These are phyloP conservation scores for Coniferiporia weirii DNA, from an alignment of 1,284 basidiomycete genomes.

Conservation along the genomic window DNA sequence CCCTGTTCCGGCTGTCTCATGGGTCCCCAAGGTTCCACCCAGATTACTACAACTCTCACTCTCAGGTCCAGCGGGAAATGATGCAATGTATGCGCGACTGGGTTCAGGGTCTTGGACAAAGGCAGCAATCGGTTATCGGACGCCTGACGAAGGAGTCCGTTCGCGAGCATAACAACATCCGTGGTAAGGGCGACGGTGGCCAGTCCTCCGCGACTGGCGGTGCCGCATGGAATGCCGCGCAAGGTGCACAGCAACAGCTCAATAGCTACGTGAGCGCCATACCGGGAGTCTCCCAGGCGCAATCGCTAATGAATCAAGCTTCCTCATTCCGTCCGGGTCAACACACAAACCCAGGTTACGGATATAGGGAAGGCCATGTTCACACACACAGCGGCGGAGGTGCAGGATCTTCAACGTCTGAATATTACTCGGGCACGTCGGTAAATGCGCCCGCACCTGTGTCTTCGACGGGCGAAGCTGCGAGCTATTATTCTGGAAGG, in stretches of 20 bases:
- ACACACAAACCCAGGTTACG: background rate
- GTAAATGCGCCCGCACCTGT: background rate
- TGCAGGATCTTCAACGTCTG: background rate
- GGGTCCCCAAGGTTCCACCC: slow-evolving; percentile 66
- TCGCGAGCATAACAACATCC: slow-evolving; percentile 68
- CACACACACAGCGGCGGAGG: background rate
- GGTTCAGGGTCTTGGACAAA: slow-evolving; percentile 51
- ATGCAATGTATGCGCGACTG: slow-evolving; percentile 55
- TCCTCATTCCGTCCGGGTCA: background rate
- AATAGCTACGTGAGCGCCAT: slow-evolving; percentile 43
- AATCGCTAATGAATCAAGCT: slow-evolving; percentile 26
- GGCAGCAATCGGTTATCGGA: slow-evolving; percentile 49
- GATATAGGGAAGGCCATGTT: background rate
- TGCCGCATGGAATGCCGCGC: slow-evolving; percentile 42
- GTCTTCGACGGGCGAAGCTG: slow-evolving; percentile 12
- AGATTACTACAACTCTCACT: slow-evolving; percentile 67
- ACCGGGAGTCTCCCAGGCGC: slow-evolving; percentile 46
- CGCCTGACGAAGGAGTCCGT: slow-evolving; percentile 66
- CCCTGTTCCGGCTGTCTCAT: background rate
- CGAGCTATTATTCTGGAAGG: slow-evolving; percentile 13
- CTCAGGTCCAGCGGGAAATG: slow-evolving; percentile 79
- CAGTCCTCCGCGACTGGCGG: slow-evolving; percentile 37
- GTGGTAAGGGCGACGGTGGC: slow-evolving; percentile 52
- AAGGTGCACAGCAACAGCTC: slow-evolving; percentile 42
- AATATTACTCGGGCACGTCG: background rate